Percentiles rank a stretch among this genome's conserved stretches.
These are phyloP conservation scores for Sedum album DNA, from an alignment of 164 flowering plant genomes.

Conservation along the genomic window DNA sequence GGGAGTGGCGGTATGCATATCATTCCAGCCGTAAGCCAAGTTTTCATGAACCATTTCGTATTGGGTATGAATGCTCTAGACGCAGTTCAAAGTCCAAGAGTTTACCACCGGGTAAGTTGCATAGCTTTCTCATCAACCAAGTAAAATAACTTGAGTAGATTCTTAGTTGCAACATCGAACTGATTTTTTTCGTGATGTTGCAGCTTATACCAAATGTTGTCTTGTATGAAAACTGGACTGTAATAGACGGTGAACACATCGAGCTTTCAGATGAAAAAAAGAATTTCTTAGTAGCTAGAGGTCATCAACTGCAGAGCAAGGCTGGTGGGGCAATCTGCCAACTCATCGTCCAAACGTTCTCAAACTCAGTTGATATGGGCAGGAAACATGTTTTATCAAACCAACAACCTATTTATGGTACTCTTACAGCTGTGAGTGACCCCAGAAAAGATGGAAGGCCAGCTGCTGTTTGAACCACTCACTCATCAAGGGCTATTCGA, in stretches of 20 bases:
- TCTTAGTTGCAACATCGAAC: too few species aligned
- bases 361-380: conserved; percentile 20
- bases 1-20: too few species aligned
- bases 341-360: conserved; percentile 59
- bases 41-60: too few species aligned
- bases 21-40: conserved; percentile 69
- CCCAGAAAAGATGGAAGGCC: conserved; percentile 80
- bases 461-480: conserved; percentile 45
- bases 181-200: conserved; percentile 12
- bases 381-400: conserved; percentile 20
- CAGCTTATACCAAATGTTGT: conserved; percentile 89
- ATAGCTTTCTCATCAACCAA: not conserved
- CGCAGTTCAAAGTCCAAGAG: conserved; percentile 67
- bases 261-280: conserved; percentile 46
- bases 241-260: conserved; percentile 66
- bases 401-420: conserved; percentile 29
- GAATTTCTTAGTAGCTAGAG: conserved; percentile 54
- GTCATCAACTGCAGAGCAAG: conserved; percentile 47
- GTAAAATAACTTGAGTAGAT: not conserved
- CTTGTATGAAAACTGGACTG: conserved; percentile 68
- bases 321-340: conserved; percentile 65
- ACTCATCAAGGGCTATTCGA: too few species aligned
- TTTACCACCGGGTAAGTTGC: conserved; percentile 64
- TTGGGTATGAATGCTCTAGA: conserved; percentile 78
- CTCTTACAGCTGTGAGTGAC: conserved; percentile 78